Evolutionary conservation across 768 basidiomycete genomes (phyloP).

Genomic region (Xanthoconium purpureum): DNA sequence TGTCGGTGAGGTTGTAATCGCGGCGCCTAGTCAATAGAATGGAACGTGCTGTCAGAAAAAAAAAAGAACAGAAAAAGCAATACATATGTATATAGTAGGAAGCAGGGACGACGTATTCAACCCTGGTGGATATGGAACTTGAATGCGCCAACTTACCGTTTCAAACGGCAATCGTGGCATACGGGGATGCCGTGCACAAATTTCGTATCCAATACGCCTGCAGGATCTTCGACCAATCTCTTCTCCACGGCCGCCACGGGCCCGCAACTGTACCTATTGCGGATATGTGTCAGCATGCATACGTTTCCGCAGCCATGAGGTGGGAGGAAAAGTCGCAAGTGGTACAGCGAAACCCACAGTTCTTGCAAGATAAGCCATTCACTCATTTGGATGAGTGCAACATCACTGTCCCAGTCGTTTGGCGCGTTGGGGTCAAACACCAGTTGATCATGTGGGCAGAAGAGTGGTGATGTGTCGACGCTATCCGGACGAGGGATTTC

Average conservation of each 20-base stretch:
- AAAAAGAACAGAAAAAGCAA: not conserved
- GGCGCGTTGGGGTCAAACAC: conserved; percentile 62
- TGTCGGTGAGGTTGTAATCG: conserved; percentile 58
- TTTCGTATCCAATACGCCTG: conserved; percentile 30
- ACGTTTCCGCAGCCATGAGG: conserved; percentile 5
- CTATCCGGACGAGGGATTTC: conserved; percentile 54
- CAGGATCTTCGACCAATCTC: conserved; percentile 21
- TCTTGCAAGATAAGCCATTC: conserved; percentile 65
- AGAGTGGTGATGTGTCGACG: conserved; percentile 58
- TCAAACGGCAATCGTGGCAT: conserved; percentile 58
- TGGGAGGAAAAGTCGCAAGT: conserved; percentile 3
- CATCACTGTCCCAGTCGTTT: conserved; percentile 54
- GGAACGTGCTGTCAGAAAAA: conserved; percentile 17
- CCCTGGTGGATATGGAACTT: conserved; percentile 9
- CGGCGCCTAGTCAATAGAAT: conserved; percentile 27
- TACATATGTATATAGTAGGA: conserved; percentile 3
- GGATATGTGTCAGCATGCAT: conserved; percentile 17
- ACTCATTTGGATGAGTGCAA: conserved; percentile 53
- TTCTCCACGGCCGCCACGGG: conserved; percentile 52
- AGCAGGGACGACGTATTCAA: conserved; percentile 2
- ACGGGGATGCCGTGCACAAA: conserved; percentile 52
- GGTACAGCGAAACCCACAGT: conserved; percentile 44
- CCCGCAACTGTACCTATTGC: conserved; percentile 53
- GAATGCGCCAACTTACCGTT: conserved; percentile 42
- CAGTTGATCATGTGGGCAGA: conserved; percentile 67